Evolutionary conservation across 441 rosid genomes (phyloP), one percentile per base, ranked within the genome.

Genomic region (Populus hybrid): DNA sequence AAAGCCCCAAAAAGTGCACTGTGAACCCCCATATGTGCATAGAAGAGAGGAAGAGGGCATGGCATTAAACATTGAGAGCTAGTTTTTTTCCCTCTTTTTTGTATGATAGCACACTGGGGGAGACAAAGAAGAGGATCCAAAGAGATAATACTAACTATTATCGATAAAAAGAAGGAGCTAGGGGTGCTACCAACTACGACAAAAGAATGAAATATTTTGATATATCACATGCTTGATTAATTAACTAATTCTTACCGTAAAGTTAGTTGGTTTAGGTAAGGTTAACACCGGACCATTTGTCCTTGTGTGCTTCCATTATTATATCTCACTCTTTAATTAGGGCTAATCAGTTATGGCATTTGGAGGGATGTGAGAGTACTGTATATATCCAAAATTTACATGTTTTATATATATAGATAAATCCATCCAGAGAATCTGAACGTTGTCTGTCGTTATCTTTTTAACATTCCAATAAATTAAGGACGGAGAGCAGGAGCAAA

Each of bases 181-280:
- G 61, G 53, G 21, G 21, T 21, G 36, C 61, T 63, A 78, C 74
- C 77, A 78, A 84, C 75, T 64, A 38, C 74, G 36, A 74, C 66
- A 65, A 76, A 78, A 85, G 75, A 76, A 73, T 71, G 83, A 73
- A 61, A 66, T 38, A 18, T 50, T 80, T 72, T 28, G 18, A 70
- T 35, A 7, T 53, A 68, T 68, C 38, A 38, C 28, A 72, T 36
- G 36, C 50, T 67, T 71, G 5, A 63, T 63, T 11, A 57, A 34
- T 73, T 64, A 3, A 70, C 65, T 57, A 5, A 34, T 21, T 18
- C 14, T 11, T 11, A 67, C 6, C 35, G 40, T 19, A 67, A 79
- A 76, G 74, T 81, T 80, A 77, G 87, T 86, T 84, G 87, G 90
- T 79, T 87, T 86, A 87, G 90, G 89, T 84, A 73, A 78, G 77